Evolutionary conservation across 2,329 filamentous ascomycete genomes (phyloP), one percentile per base, ranked within the genome.

Genomic region (Trichoderma afroharzianum): DNA sequence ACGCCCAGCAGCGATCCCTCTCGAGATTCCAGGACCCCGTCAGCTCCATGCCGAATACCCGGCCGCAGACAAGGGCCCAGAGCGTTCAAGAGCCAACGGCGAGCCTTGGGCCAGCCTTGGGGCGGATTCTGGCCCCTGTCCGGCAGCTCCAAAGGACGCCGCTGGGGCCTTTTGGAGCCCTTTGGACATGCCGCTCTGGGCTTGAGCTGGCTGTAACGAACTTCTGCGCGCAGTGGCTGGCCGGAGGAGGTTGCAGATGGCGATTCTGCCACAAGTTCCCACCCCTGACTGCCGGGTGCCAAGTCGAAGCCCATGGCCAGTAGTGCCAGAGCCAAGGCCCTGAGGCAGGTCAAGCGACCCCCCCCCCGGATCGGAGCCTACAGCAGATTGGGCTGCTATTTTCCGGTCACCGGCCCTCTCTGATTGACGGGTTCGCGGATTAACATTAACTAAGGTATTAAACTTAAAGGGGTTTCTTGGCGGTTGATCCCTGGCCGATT

Each of bases 171-270:
- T 61, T 68, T 59, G 66, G 66, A 68, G 3, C 43, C 39, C 26
- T 61, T 68, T 59, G 66, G 66, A 68, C 66, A 68, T 68, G 66
- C 66, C 55, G 66, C 55, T 68, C 66, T 68, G 26, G 66, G 66
- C 66, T 33, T 61, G 66, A 68, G 55, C 66, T 59, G 32, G 66
- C 66, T 68, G 66, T 68, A 33, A 61, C 39, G 66, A 68, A 68
- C 66, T 59, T 68, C 57, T 68, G 66, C 55, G 2, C 33, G 33
- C 53, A 43, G 64, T 43, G 18, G 43, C 24, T 33, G 43, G 61
- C 24, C 36, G 39, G 39, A 26, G 43, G 28, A 50, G 33, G 43
- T 61, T 43, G 55, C 55, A 61, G 66, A 61, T 68, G 66, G 66
- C 66, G 66, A 68, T 50, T 68, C 66, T 61, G 55, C 21, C 66